Evolutionary conservation across 805 yeast species (phyloP).

Genomic region (Diddensiella transvaalensis): DNA sequence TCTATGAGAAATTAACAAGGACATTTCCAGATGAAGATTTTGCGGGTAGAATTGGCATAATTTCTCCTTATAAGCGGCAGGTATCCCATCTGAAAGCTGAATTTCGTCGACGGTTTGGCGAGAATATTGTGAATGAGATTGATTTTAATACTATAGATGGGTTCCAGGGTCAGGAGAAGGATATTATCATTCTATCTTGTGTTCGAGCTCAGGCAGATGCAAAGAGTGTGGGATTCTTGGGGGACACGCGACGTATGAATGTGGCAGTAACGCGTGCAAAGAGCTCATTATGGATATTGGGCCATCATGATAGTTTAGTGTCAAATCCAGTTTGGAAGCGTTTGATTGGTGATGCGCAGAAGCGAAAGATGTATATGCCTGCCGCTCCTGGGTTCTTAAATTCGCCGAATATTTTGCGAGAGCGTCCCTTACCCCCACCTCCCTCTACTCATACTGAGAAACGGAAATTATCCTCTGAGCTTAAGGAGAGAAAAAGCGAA

Average conservation of each 20-base stretch:
- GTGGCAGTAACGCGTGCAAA: conserved; percentile 95
- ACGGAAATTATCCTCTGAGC: not conserved
- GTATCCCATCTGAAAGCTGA: conserved; percentile 52
- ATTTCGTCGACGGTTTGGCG: conserved; percentile 62
- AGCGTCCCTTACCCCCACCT: too few species aligned
- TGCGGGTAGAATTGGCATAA: conserved; percentile 76
- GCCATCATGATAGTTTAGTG: conserved; percentile 63
- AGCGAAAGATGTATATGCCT: conserved; percentile 8
- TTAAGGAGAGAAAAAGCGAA: not conserved
- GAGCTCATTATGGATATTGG: conserved; percentile 88
- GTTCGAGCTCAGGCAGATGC: conserved; percentile 74
- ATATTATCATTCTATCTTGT: conserved; percentile 88
- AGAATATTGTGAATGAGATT: conserved; percentile 55
- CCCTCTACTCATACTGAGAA: not conserved
- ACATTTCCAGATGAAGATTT: conserved; percentile 40
- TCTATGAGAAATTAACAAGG: conserved; percentile 47
- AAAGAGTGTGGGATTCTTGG: conserved; percentile 75
- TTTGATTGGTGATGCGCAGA: conserved; percentile 43
- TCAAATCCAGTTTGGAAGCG: conserved; percentile 70
- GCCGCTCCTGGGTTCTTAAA: conserved; percentile 11
- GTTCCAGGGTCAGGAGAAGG: conserved; percentile 97
- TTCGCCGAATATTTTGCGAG: not conserved
- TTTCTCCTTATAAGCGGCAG: conserved; percentile 94
- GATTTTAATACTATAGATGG: conserved; percentile 97
- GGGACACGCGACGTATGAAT: conserved; percentile 92